Evolutionary conservation across 169 alveolate species (phyloP).

Genomic region (Pseudocohnilembus persalinus): DNA sequence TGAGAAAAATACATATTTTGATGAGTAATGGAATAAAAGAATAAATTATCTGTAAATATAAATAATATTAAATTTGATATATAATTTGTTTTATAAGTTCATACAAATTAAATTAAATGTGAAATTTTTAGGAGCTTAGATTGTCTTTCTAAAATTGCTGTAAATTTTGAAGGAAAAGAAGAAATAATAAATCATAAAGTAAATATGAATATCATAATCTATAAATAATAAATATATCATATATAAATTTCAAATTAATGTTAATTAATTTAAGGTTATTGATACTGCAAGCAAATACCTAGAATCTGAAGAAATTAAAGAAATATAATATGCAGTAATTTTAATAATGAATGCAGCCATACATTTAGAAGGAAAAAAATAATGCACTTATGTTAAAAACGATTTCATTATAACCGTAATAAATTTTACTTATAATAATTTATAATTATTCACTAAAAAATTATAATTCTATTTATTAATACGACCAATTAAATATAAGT

Average conservation of each 20-base stretch:
- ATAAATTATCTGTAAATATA: conserved; percentile 43
- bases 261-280: conserved; percentile 41
- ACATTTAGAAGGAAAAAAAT: conserved; percentile 65
- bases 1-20: conserved; percentile 27
- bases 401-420: conserved; percentile 47
- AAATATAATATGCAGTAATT: conserved; percentile 54
- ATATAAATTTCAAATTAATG: neutral
- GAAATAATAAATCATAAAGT: conserved; percentile 58
- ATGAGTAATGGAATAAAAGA: conserved; percentile 33
- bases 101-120: neutral
- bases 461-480: too few relatives aligned
- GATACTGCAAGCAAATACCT: conserved; percentile 57
- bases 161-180: conserved; percentile 64
- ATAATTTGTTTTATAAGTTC: neutral
- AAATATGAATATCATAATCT: neutral
- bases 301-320: conserved; percentile 40
- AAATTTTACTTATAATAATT: neutral
- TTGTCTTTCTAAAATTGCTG: conserved; percentile 58
- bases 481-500: too few relatives aligned
- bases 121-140: conserved; percentile 30
- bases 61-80: conserved; percentile 1
- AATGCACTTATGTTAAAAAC: conserved; percentile 51
- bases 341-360: conserved; percentile 69
- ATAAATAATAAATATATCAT: neutral
- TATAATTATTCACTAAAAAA: neutral